phyloP scores from a whole-genome alignment of 768 basidiomycete species.

The Boletus edulis region DNA sequence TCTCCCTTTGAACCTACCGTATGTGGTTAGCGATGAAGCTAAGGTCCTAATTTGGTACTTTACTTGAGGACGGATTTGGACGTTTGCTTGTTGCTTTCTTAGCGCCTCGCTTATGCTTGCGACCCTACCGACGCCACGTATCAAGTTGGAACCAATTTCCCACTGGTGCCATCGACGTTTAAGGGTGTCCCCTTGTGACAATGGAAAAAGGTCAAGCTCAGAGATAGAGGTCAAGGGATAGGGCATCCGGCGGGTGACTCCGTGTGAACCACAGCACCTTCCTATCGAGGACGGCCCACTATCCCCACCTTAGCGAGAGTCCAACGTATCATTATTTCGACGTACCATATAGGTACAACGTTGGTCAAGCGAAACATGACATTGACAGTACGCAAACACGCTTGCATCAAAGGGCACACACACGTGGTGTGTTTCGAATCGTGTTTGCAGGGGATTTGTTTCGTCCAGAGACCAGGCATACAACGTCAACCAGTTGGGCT shows the following conservation, averaged over 20 bases:
- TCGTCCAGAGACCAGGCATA: no score
- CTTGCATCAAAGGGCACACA: no score
- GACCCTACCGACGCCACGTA: neutral
- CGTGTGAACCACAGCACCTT: constrained; percentile 1
- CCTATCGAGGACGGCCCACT: neutral
- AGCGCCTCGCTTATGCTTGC: neutral
- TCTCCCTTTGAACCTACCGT: constrained; percentile 28
- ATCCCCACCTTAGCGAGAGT: no score
- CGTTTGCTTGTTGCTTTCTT: constrained; percentile 22
- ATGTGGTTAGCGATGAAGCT: constrained; percentile 17
- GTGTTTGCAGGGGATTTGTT: no score
- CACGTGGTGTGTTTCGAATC: no score
- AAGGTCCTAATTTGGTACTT: constrained; percentile 20
- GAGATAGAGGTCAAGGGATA: neutral
- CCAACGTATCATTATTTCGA: neutral
- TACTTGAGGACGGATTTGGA: constrained; percentile 28
- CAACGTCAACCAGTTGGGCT: no score
- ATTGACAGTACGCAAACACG: no score
- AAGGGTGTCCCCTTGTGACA: constrained; percentile 23
- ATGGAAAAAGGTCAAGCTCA: neutral
- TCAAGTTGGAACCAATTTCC: neutral
- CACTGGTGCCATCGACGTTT: constrained; percentile 2
- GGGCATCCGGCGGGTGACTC: no score
- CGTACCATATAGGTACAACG: no score
- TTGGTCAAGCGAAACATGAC: no score